phyloP scores from a whole-genome alignment of 305 asterid species.

The Fraxinus ornus region DNA sequence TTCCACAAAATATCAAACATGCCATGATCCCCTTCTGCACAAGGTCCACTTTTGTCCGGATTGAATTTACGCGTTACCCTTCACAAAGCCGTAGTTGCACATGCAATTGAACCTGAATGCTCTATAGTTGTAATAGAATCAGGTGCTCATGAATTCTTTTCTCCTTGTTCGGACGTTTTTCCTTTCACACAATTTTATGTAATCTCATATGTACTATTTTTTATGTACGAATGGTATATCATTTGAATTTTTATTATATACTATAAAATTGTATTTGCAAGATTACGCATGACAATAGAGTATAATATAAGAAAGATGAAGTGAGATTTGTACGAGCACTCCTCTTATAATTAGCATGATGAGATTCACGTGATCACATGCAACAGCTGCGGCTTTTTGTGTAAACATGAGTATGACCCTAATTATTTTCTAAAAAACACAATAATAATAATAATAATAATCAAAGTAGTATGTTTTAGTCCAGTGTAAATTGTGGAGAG shows the following conservation, averaged over 20 bases:
- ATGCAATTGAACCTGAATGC: background rate
- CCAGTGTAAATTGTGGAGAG: background rate
- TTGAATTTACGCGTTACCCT: background rate
- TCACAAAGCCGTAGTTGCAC: background rate
- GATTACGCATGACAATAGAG: background rate
- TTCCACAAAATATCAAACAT: background rate
- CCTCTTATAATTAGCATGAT: background rate
- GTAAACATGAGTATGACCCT: background rate
- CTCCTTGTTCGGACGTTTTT: background rate
- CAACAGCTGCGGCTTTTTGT: background rate
- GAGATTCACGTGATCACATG: background rate
- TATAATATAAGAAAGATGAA: background rate
- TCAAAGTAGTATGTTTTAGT: background rate
- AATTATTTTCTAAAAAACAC: background rate
- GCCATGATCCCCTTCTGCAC: background rate
- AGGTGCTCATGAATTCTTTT: background rate
- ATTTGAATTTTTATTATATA: background rate
- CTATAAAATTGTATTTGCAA: background rate
- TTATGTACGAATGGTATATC: background rate
- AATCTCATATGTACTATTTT: background rate
- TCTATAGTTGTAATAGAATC: background rate
- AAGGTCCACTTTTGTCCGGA: background rate
- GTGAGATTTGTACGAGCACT: background rate
- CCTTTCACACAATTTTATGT: no score
- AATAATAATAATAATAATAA: background rate